Evolutionary conservation across 1,284 basidiomycete species (phyloP), one percentile per base, ranked within the genome.

Genomic region (Cryptococcus hybrid): DNA sequence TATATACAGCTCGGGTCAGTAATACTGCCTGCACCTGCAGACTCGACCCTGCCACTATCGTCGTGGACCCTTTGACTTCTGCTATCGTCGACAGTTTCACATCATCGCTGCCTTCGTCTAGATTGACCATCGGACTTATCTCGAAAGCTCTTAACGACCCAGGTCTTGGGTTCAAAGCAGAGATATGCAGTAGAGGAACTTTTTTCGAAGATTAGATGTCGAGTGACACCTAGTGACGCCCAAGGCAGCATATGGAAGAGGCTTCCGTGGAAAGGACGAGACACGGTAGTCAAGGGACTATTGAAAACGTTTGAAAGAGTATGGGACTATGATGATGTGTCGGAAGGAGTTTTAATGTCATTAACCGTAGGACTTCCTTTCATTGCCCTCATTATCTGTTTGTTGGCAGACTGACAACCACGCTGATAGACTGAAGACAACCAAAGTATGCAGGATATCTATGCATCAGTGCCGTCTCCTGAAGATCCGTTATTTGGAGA

Each of bases 381-480:
- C 30, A 30, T 30, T 30, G 1, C 3, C 30, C 30, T 30, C 3
- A 18, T 30, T 11, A 36, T 34, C 3, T 48, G 46, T 47, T 11
- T 11, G 15, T 15, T 13, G 24, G 13, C 5, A 30, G n/a, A 30
- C 47, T 49, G 36, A 49, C 47, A 8, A 5, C 12, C 11, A 35
- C 24, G n/a, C 39, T 30, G 30, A 4, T 30, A 68, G 66, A 18
- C 52, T 1, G 54, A 56, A 36, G 66, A 68, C 36, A 6, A 52
- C 18, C 48, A 61, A 37, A 58, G 54, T 15, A 73, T 73, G 62
- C 59, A 64, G 18, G 67, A 66, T 8, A 56, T 73, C 7, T 73
- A 71, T 45, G 61, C 66, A 2, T 55, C 63, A 18, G 57, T 73
- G 15, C 68, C 69, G 7, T 67, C 61, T 12, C 71, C 71, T 1